phyloP scores from a whole-genome alignment of 2,329 filamentous ascomycete species.

The Exophiala aquamarina region DNA sequence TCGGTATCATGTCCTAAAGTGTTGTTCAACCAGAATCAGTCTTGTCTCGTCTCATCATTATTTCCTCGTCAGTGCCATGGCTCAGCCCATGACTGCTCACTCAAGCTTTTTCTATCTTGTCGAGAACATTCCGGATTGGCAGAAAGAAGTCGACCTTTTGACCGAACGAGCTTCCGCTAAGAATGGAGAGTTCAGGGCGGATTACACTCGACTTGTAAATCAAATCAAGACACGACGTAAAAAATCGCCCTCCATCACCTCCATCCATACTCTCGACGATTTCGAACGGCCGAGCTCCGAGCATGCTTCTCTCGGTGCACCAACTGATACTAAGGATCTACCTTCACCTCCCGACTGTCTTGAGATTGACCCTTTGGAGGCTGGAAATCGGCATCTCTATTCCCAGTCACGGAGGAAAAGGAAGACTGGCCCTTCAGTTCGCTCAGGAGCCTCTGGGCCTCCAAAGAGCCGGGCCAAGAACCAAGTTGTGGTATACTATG shows the following conservation, averaged over 20 bases:
- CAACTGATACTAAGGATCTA: slow-evolving; percentile 6
- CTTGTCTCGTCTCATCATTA: neutral
- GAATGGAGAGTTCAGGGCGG: slow-evolving; percentile 43
- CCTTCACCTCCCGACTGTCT: slow-evolving; percentile 9
- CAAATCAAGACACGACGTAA: slow-evolving; percentile 41
- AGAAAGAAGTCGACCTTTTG: slow-evolving; percentile 43
- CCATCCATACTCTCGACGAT: slow-evolving; percentile 37
- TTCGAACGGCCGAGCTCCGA: slow-evolving; percentile 4
- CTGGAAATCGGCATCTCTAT: slow-evolving; percentile 25
- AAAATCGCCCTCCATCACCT: slow-evolving; percentile 38
- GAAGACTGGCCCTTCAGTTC: slow-evolving; percentile 35
- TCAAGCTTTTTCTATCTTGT: slow-evolving; percentile 45
- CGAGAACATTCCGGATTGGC: slow-evolving; percentile 47
- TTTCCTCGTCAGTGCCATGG: slow-evolving; percentile 4
- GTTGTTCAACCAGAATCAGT: slow-evolving; percentile 4
- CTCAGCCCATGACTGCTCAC: slow-evolving; percentile 40
- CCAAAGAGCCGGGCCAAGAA: slow-evolving; percentile 67
- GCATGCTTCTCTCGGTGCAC: slow-evolving; percentile 4
- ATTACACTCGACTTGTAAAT: slow-evolving; percentile 39
- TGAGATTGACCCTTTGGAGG: slow-evolving; percentile 24
- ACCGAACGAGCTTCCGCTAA: slow-evolving; percentile 40
- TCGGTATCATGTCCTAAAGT: slow-evolving; percentile 15
- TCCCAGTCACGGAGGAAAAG: slow-evolving; percentile 38
- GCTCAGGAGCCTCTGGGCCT: slow-evolving; percentile 33
- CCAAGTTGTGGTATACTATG: slow-evolving; percentile 89